Percentiles rank a stretch among this genome's conserved stretches.
phyloP scores from a whole-genome alignment of 225 moss, liverwort and hornwort species.

The Rhytidiadelphus loreus region DNA sequence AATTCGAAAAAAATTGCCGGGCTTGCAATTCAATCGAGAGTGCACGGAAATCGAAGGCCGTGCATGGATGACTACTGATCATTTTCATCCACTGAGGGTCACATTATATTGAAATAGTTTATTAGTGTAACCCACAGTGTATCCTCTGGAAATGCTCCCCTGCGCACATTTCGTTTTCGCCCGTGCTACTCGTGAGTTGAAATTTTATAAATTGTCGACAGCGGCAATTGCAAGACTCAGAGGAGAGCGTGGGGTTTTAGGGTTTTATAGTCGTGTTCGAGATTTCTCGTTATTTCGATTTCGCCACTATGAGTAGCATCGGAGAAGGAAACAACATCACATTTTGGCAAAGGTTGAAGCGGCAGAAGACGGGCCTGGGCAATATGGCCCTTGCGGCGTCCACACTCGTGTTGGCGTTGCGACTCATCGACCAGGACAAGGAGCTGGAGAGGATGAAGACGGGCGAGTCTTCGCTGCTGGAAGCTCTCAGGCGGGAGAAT shows the following conservation, averaged over 20 bases:
- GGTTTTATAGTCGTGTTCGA: background rate
- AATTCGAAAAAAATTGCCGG: background rate
- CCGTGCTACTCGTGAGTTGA: background rate
- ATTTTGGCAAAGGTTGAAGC: slow-evolving; percentile 46
- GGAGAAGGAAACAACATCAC: slow-evolving; percentile 21
- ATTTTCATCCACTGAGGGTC: background rate
- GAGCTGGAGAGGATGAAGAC: slow-evolving; percentile 24
- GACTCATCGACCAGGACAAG: slow-evolving; percentile 52
- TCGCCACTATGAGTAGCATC: slow-evolving; percentile 3
- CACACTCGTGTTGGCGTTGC: slow-evolving; percentile 30
- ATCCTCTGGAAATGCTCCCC: background rate
- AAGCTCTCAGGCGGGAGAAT: slow-evolving; percentile 41
- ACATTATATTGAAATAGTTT: background rate
- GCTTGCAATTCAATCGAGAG: background rate
- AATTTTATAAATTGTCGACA: background rate
- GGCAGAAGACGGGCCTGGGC: slow-evolving; percentile 42
- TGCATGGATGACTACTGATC: background rate
- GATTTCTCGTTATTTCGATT: background rate
- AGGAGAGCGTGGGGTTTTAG: background rate
- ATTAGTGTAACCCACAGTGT: background rate
- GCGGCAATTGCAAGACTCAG: background rate
- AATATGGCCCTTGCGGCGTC: slow-evolving; percentile 54
- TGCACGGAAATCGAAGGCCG: background rate
- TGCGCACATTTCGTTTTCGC: background rate
- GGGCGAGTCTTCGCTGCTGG: slow-evolving; percentile 24